Percentiles rank a stretch among this genome's conserved stretches.
These are phyloP conservation scores for Thermothelomyces thermophilus DNA, from an alignment of 2,329 filamentous ascomycete genomes.

Conservation along the genomic window DNA sequence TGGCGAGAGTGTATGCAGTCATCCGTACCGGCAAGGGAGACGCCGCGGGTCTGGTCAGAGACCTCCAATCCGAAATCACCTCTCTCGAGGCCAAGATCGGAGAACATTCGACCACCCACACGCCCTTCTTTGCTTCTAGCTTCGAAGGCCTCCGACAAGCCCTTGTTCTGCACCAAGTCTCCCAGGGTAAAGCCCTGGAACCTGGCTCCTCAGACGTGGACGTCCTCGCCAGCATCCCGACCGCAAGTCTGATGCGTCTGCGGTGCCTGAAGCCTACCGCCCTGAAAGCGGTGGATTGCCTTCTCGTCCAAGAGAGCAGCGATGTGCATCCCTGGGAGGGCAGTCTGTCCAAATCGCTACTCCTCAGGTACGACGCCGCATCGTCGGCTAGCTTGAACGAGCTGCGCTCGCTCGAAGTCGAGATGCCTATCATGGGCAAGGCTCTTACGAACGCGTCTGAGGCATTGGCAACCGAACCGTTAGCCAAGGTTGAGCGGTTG, in stretches of 20 bases:
- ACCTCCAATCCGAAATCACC: constrained; percentile 45
- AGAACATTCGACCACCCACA: constrained; percentile 34
- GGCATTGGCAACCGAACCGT: constrained; percentile 44
- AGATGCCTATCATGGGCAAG: constrained; percentile 55
- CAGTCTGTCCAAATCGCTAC: constrained; percentile 43
- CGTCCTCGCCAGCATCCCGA: constrained; percentile 43
- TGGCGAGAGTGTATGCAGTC: constrained; percentile 51
- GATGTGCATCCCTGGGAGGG: constrained; percentile 41
- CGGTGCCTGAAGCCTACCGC: constrained; percentile 34
- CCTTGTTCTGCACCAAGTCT: constrained; percentile 35
- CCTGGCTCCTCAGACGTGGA: constrained; percentile 35
- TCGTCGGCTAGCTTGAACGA: constrained; percentile 51
- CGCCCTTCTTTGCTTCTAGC: constrained; percentile 46
- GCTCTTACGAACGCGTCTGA: constrained; percentile 45
- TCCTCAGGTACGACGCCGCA: constrained; percentile 48
- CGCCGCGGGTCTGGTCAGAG: constrained; percentile 42
- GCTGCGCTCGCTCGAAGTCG: constrained; percentile 56
- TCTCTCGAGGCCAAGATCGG: constrained; percentile 43
- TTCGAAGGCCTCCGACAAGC: constrained; percentile 54
- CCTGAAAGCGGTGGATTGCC: constrained; percentile 43
- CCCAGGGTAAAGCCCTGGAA: constrained; percentile 22
- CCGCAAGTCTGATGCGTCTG: constrained; percentile 38
- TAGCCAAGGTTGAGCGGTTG: constrained; percentile 41
- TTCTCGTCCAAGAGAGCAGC: constrained; percentile 31
- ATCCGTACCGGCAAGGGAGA: constrained; percentile 41